Evolutionary conservation across 2,329 filamentous ascomycete species (phyloP), one percentile per base, ranked within the genome.

Genomic region (Pseudopyrenochaeta lycopersici): DNA sequence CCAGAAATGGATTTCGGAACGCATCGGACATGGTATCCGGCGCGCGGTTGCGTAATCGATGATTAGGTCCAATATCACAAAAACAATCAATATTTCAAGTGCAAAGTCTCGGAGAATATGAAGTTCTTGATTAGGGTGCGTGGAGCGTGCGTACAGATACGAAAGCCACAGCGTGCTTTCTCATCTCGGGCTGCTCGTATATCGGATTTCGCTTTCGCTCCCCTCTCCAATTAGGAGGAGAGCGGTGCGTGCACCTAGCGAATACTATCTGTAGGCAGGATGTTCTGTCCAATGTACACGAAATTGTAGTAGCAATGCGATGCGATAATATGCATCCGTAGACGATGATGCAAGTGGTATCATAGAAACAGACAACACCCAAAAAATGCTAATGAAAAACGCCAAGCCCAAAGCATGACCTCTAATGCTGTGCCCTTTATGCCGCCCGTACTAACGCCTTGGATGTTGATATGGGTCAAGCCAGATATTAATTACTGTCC

Each of bases 311-410:
- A 55, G 53, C 18, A 48, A 55, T 55, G 52, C 44, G 29, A 45
- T 52, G 51, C 46, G n/a, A 46, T 56, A 50, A 29, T 41, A 41
- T 56, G 51, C 49, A 21, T 39, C 43, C 48, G n/a, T 54, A 35
- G 49, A n/a, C 45, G 20, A 46, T n/a, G 30, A 54, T 57, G 60
- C 52, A 39, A 53, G 58, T 68, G 66, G 66, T 68, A 68, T 68
- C 66, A 62, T 63, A 36, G 52, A 67, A 66, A 61, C 57, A 58
- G 48, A 56, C 56, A 68, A 67, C 64, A 60, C 66, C 64, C 32
- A 38, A 42, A 27, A 65, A 67, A 68, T 68, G 66, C 63, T 63
- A 43, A 56, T 46, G 43, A 58, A 56, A 66, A 65, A 58, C 58
- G 59, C 63, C 45, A 58, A 54, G 49, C 54, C 45, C 33, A 32